Percentiles rank a stretch among this genome's conserved stretches.
Conservation (phyloP, 2,329 filamentous ascomycete species). For the Aspergillus viridinutans region DNA sequence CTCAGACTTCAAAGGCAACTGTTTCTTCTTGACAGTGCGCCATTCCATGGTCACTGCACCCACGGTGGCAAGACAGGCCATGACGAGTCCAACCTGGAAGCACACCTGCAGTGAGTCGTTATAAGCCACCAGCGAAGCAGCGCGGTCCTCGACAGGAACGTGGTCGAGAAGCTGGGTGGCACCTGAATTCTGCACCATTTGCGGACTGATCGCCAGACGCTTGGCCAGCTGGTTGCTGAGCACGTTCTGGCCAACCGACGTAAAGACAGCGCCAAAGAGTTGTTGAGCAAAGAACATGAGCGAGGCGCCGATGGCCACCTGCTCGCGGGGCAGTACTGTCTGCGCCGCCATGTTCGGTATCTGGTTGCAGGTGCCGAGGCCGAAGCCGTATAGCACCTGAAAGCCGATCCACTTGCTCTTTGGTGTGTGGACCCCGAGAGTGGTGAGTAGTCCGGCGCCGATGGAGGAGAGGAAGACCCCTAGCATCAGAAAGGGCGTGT, state of each 20-base stretch:
- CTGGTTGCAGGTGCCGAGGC: slow-evolving; percentile 34
- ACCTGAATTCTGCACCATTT: background rate
- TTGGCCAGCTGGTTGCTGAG: background rate
- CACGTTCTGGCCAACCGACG: slow-evolving; percentile 39
- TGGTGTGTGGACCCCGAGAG: slow-evolving; percentile 29
- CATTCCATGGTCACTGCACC: background rate
- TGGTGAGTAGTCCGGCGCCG: slow-evolving; percentile 41
- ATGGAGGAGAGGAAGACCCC: slow-evolving; percentile 31
- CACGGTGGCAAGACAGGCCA: background rate
- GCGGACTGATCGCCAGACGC: background rate
- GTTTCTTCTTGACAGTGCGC: background rate
- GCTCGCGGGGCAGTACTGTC: slow-evolving; percentile 25
- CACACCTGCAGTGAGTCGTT: background rate
- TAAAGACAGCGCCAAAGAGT: slow-evolving; percentile 41
- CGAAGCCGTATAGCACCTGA: slow-evolving; percentile 32
- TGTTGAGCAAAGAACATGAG: slow-evolving; percentile 34
- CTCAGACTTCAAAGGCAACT: background rate
- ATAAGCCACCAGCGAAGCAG: background rate
- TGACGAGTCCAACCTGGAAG: background rate
- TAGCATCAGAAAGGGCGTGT: slow-evolving; percentile 34
- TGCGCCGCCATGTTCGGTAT: slow-evolving; percentile 33
- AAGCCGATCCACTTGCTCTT: slow-evolving; percentile 36
- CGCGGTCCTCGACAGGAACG: background rate
- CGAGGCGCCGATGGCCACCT: slow-evolving; percentile 32
- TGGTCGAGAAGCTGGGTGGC: background rate